Conservation (phyloP, 352 stramenopile genomes). For the Globisporangium yorkense region DNA sequence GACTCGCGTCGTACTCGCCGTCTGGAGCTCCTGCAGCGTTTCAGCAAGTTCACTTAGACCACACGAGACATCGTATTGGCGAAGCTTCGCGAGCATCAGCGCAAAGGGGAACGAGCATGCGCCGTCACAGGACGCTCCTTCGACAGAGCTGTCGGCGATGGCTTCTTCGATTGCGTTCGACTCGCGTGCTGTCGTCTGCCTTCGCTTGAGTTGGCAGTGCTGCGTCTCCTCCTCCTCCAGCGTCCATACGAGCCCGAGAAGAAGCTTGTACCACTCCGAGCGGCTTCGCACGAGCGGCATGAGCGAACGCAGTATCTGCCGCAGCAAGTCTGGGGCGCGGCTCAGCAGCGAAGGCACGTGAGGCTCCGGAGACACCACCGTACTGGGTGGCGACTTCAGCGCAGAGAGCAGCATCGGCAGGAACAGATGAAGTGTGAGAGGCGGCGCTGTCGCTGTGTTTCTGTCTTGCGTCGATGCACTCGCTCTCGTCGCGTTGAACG, state of each 20-base stretch:
- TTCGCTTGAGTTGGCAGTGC: background rate
- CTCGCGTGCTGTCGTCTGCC: background rate
- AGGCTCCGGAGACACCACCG: background rate
- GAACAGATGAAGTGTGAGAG: constrained; percentile 25
- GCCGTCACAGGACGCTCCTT: background rate
- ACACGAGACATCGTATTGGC: background rate
- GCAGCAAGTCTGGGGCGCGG: constrained; percentile 12
- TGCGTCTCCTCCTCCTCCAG: constrained; percentile 7
- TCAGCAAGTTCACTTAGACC: background rate
- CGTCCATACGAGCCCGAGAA: constrained; percentile 12
- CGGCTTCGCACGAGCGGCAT: constrained; percentile 15
- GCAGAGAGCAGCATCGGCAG: constrained; percentile 25
- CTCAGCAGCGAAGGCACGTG: background rate
- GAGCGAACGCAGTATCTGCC: constrained; percentile 9
- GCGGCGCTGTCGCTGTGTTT: constrained; percentile 7
- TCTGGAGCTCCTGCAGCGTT: background rate
- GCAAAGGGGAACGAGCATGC: background rate
- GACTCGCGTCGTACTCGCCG: background rate
- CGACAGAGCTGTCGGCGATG: too few relatives aligned
- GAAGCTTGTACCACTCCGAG: constrained; percentile 23
- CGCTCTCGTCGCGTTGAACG: constrained; percentile 21
- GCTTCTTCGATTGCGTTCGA: background rate
- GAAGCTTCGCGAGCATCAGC: background rate
- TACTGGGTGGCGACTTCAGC: background rate
- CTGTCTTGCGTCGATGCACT: background rate